phyloP scores from a whole-genome alignment of 2,329 filamentous ascomycete genomes.

The Cytospora mali region DNA sequence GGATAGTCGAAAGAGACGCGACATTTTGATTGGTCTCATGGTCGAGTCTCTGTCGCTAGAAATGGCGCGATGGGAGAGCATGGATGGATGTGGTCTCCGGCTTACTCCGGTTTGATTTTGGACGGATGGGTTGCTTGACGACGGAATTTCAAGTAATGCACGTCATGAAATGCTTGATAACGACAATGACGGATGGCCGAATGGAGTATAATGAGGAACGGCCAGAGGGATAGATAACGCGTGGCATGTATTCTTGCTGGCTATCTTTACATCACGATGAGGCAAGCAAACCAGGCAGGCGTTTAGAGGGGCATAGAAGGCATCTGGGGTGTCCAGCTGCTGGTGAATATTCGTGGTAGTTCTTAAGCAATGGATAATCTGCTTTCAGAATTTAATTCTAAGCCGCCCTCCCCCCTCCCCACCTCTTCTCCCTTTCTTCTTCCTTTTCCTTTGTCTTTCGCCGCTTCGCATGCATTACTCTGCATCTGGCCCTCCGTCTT shows the following conservation, averaged over 20 bases:
- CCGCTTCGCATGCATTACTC: constrained; percentile 17
- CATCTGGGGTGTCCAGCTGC: constrained; percentile 24
- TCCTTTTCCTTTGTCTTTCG: constrained; percentile 18
- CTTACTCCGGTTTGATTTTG: constrained; percentile 5
- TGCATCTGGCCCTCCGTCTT: constrained; percentile 32
- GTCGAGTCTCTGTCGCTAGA: not conserved
- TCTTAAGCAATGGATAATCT: constrained; percentile 19
- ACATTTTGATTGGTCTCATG: not conserved
- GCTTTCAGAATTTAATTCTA: constrained; percentile 1
- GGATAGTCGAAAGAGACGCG: not conserved
- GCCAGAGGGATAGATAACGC: constrained; percentile 12
- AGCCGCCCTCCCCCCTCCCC: not conserved
- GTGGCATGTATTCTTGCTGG: constrained; percentile 17
- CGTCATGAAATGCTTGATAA: constrained; percentile 2
- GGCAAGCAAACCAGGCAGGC: constrained; percentile 24
- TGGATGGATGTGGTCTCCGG: not conserved
- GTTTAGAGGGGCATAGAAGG: constrained; percentile 30
- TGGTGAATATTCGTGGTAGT: constrained; percentile 13
- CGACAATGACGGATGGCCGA: not conserved
- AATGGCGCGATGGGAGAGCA: not conserved
- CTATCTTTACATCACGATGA: constrained; percentile 24
- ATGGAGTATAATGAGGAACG: constrained; percentile 19
- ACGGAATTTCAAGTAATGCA: not conserved
- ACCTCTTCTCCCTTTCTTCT: too few species aligned
- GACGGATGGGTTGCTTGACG: not conserved